Evolutionary conservation across 2,329 filamentous ascomycete species (phyloP), one percentile per base, ranked within the genome.

Genomic region (Diaporthe capsici): DNA sequence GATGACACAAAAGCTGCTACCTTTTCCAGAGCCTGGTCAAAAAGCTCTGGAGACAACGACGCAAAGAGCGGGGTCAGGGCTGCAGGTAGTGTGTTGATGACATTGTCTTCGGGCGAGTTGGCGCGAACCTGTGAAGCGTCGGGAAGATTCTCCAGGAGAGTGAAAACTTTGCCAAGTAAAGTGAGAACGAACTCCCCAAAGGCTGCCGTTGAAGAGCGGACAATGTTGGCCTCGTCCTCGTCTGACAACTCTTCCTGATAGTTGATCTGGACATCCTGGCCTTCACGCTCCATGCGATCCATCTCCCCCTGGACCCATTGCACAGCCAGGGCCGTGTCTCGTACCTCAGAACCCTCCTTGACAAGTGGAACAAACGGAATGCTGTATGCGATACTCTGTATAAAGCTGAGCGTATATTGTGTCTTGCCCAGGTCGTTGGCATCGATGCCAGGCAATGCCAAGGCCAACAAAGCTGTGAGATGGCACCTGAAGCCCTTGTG

Each of bases 401-500:
- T 97, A 82, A 98, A 98, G 79, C 96, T 95, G 75, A 99, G 88
- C 0, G 97, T 97, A 84, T 98, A 95, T 80, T 98, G 91, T 0
- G 97, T 98, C 88, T 99, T 99, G 82, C 97, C 96, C 37, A 99
- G 87, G 84, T 99, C 97, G 82, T 99, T 99, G 78, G 97, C 96
- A 84, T 99, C 97, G 75, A 99, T 98, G 31, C 97, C 97, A 0
- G 97, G 97, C 44, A 99, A 87, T 6, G 96, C 95, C 76, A 99
- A 89, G 7, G 96, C 97, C n/a, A 99, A 87, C 49, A 99, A 87
- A 0, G 96, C 96, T 1, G 97, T 99, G 78, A 99, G 93, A 83
- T 99, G 97, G 81, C 97, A 98, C 76, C 97, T 91, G 83, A 97
- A 98, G n/a, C 97, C 97, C 84, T 98, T 98, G 55, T 95, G 95